Evolutionary conservation across 2,329 filamentous ascomycete genomes (phyloP), one percentile per base, ranked within the genome.

Genomic region (Cercospora nicotianae): DNA sequence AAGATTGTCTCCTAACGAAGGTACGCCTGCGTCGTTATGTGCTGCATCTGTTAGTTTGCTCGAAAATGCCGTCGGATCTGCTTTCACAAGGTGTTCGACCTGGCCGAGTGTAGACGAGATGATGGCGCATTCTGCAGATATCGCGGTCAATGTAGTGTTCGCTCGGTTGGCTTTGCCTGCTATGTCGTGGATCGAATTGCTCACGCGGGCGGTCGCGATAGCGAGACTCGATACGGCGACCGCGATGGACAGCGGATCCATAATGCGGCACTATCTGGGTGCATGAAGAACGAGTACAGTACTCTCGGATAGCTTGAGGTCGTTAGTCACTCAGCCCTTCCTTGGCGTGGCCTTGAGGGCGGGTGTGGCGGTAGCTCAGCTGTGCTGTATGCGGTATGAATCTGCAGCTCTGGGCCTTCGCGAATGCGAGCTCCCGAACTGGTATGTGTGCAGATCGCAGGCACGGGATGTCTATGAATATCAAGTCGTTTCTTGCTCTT

Each of bases 301-400:
- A 10, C 45, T 26, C 18, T 53, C 48, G 18, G 20, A 26, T 13
- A 2, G 20, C 12, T 53, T 4, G 48, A 53, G 20, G 20, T 53
- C 8, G 18, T 28, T 28, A 26, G 48, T 28, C 48, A 2, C 48
- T 53, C 48, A 53, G 23, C 20, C 20, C 48, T 53, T 2, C 48
- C 48, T 53, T 53, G 48, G 48, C 48, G 48, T 13, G 10, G 48
- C 48, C 48, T 53, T 53, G 48, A 13, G 20, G 20, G 6, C 48
- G 48, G 48, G 48, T 53, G 48, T 53, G 48, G 48, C 48, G 20
- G 48, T 53, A 53, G 48, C 48, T 53, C 48, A 53, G 48, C 48
- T 53, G 48, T 23, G 48, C 48, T 53, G 20, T 23, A 53, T 53
- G 12, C 20, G 48, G 48, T 8, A 53, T 53, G 48, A 23, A 53